Percentiles rank a stretch among this genome's conserved stretches.
These are phyloP conservation scores for Knufia petricola DNA, from an alignment of 2,329 filamentous ascomycete genomes.

Conservation along the genomic window DNA sequence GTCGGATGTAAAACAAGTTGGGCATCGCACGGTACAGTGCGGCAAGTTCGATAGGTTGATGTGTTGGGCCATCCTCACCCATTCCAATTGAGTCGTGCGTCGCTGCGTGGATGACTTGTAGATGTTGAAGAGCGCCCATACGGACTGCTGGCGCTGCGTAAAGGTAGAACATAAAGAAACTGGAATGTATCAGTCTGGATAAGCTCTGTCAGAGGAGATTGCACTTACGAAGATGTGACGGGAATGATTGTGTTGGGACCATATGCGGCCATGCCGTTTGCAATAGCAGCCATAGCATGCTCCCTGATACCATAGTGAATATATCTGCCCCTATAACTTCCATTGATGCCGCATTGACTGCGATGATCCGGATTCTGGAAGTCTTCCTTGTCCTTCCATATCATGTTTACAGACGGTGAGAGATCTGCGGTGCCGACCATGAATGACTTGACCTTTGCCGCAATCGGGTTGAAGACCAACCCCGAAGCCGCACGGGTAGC, in stretches of 20 bases:
- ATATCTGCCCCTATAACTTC: slow-evolving; percentile 28
- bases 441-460: slow-evolving; percentile 38
- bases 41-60: slow-evolving; percentile 49
- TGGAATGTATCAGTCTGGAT: neutral
- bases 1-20: slow-evolving; percentile 50
- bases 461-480: slow-evolving; percentile 44
- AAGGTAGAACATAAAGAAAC: slow-evolving; percentile 52
- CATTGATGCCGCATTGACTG: slow-evolving; percentile 6
- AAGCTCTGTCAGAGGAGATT: too few relatives aligned
- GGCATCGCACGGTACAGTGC: slow-evolving; percentile 51
- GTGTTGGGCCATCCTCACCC: slow-evolving; percentile 51
- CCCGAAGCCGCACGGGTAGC: slow-evolving; percentile 42
- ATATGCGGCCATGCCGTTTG: slow-evolving; percentile 59
- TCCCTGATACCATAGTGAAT: slow-evolving; percentile 86
- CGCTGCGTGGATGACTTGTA: slow-evolving; percentile 48
- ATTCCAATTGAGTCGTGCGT: slow-evolving; percentile 53
- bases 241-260: slow-evolving; percentile 45
- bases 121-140: slow-evolving; percentile 48
- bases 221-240: slow-evolving; percentile 37
- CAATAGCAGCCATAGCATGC: slow-evolving; percentile 82
- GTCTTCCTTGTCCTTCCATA: slow-evolving; percentile 43
- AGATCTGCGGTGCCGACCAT: slow-evolving; percentile 48
- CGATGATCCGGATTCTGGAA: slow-evolving; percentile 39
- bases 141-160: slow-evolving; percentile 46
- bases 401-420: slow-evolving; percentile 47